Evolutionary conservation across 257 asterid species (phyloP).

Genomic region (Solanum rostratum): DNA sequence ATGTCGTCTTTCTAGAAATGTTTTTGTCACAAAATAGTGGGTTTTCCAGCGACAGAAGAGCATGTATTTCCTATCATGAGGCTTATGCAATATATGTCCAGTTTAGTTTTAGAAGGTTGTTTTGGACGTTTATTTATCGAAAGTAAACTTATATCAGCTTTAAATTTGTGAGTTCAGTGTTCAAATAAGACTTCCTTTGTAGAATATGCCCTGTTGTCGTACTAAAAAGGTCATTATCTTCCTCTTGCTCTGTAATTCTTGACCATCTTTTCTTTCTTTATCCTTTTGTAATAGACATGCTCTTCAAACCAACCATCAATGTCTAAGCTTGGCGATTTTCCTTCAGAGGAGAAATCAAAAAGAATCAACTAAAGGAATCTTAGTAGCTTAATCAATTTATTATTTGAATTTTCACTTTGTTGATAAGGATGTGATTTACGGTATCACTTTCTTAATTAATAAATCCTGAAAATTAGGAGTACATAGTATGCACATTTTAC

Average conservation of each 20-base stretch:
- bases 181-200: neutral
- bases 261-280: neutral
- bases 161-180: neutral
- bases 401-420: too few species aligned
- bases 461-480: neutral
- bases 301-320: neutral
- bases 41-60: neutral
- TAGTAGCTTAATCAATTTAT: too few species aligned
- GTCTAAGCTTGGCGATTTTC: neutral
- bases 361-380: neutral
- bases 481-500: neutral
- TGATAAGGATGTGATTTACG: too few species aligned
- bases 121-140: neutral
- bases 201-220: neutral
- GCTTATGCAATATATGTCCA: neutral
- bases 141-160: neutral
- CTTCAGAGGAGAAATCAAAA: neutral
- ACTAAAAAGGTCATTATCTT: too few species aligned
- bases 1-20: constrained; percentile 20
- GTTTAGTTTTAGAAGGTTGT: neutral
- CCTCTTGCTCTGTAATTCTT: neutral
- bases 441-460: too few species aligned
- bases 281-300: neutral
- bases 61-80: neutral
- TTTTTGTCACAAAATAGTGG: neutral